Evolutionary conservation across 495 filamentous ascomycete species (phyloP).

Genomic region (Podospora fimiseda): DNA sequence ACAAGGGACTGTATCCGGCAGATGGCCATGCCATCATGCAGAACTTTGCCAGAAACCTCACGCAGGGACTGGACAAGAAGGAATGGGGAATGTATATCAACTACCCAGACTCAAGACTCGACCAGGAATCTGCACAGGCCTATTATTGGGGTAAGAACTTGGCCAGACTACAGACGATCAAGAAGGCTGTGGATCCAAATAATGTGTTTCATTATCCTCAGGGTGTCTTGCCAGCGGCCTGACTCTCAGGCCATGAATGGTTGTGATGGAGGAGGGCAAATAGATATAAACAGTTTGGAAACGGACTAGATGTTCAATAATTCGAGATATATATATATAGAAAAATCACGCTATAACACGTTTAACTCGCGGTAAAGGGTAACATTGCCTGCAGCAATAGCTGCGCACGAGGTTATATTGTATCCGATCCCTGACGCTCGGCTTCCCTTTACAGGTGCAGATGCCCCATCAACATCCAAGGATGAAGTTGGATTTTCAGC

Average conservation of each 20-base stretch:
- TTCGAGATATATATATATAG: no score
- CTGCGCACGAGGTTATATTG: no score
- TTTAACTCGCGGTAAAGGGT: no score
- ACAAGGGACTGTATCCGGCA: constrained; percentile 27
- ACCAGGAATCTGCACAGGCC: constrained; percentile 30
- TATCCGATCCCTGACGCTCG: no score
- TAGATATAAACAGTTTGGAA: no score
- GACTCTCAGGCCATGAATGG: background rate
- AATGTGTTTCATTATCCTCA: constrained; percentile 57
- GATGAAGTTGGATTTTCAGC: no score
- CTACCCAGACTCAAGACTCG: constrained; percentile 37
- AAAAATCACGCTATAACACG: no score
- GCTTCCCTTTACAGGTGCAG: no score
- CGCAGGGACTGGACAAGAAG: constrained; percentile 16
- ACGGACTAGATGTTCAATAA: no score
- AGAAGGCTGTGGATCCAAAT: constrained; percentile 48
- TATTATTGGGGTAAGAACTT: constrained; percentile 52
- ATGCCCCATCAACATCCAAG: no score
- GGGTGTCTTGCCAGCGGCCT: constrained; percentile 20
- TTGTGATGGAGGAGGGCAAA: constrained; percentile 35
- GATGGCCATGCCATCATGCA: constrained; percentile 29
- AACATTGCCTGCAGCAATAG: no score
- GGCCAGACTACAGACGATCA: constrained; percentile 47
- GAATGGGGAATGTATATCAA: constrained; percentile 44
- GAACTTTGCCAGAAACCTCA: constrained; percentile 34